Evolutionary conservation across 1,139 yeast species (phyloP), one percentile per base, ranked within the genome.

Genomic region (Pichia kudriavzevii): DNA sequence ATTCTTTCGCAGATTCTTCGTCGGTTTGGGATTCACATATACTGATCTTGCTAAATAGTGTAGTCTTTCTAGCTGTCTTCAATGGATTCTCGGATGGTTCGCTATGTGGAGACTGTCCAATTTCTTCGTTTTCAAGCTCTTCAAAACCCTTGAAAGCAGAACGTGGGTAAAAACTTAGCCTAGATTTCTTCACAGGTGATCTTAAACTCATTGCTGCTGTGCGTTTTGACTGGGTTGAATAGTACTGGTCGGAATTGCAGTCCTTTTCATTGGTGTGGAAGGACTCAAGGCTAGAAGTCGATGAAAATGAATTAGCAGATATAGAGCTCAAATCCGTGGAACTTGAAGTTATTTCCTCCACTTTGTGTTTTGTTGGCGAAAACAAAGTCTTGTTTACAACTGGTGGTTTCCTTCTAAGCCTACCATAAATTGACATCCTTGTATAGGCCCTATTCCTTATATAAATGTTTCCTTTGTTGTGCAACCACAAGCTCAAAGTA

Each of bases 291-390:
- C n/a, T n/a, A n/a, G n/a, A n/a, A 11, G 26, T 14, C 3, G 32
- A 29, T 13, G 37, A 30, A n/a, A 30, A 29, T 15, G 30, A 9
- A 17, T 10, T 35, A 31, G 26, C 17, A 4, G 28, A 22, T 22
- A 27, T 24, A 15, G 31, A 21, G 11, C 22, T n/a, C n/a, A n/a
- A n/a, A n/a, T n/a, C n/a, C n/a, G n/a, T n/a, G n/a, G n/a, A n/a
- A n/a, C n/a, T n/a, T n/a, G n/a, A n/a, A n/a, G n/a, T n/a, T n/a
- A n/a, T n/a, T n/a, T n/a, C n/a, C n/a, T n/a, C n/a, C n/a, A n/a
- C n/a, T n/a, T n/a, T n/a, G 12, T 31, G 34, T 23, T 32, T 38
- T 24, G 27, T 31, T 6, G 41, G 41, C 4, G 41, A 38, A 2
- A 38, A 26, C 4, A 13, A 6, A 10, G 9, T 7, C 2, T 26